Conservation (phyloP, 106 monocot species). For the Phalaenopsis equestris region DNA sequence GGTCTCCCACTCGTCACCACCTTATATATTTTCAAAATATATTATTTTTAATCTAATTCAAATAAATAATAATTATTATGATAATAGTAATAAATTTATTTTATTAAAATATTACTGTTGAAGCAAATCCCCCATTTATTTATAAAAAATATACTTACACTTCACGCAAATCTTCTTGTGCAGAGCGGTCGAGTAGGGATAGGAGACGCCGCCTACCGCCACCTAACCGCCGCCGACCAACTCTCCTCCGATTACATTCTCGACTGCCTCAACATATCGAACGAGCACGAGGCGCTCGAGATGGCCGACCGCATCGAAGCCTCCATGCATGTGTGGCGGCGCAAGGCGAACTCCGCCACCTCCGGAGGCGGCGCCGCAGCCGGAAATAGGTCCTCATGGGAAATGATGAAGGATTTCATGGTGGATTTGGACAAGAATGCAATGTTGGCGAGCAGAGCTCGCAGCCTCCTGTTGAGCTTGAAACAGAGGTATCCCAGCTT, state of each 20-base stretch:
- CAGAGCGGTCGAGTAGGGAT: slow-evolving; percentile 60
- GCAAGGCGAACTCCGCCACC: slow-evolving; percentile 39
- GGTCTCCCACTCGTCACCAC: too few species aligned
- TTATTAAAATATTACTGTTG: too few species aligned
- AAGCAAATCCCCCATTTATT: too few species aligned
- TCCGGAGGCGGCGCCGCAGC: slow-evolving; percentile 1
- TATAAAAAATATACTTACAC: too few species aligned
- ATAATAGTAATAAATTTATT: too few species aligned
- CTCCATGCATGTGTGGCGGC: slow-evolving; percentile 67
- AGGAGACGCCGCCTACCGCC: slow-evolving; percentile 56
- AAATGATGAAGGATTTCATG: slow-evolving; percentile 59
- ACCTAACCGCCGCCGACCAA: slow-evolving; percentile 34
- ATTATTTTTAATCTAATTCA: too few species aligned
- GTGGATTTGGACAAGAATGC: slow-evolving; percentile 59
- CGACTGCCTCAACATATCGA: slow-evolving; percentile 46
- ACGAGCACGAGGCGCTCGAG: slow-evolving; percentile 78
- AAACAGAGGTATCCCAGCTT: slow-evolving; percentile 69
- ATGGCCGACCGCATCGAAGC: slow-evolving; percentile 67
- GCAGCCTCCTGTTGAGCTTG: slow-evolving; percentile 38
- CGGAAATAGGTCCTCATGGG: slow-evolving; percentile 57
- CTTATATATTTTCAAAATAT: too few species aligned
- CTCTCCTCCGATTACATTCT: slow-evolving; percentile 71
- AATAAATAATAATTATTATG: too few species aligned
- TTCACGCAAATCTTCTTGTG: neutral
- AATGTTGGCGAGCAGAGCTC: slow-evolving; percentile 62